phyloP scores from a whole-genome alignment of 2,329 filamentous ascomycete genomes.

The Arthrobotrys megalospora region DNA sequence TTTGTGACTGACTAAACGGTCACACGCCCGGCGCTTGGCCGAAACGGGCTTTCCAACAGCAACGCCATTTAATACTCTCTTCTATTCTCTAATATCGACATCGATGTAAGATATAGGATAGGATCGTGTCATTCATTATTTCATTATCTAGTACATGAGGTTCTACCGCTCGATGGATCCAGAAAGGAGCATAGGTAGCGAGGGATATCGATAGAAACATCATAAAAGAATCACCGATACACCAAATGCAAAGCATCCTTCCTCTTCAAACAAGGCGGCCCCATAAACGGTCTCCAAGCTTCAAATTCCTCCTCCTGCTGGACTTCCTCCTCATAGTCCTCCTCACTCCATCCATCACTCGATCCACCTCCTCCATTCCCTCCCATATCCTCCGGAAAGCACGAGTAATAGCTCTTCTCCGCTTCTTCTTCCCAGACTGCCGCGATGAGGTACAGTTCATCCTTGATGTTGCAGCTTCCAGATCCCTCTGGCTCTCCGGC shows the following conservation, averaged over 20 bases:
- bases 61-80: constrained; percentile 5
- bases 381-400: constrained; percentile 14
- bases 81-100: too few relatives aligned
- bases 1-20: background rate
- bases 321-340: constrained; percentile 1
- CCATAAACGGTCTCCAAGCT: constrained; percentile 19
- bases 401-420: constrained; percentile 1
- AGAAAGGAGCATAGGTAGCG: too few relatives aligned
- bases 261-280: constrained; percentile 44
- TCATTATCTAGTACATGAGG: too few relatives aligned
- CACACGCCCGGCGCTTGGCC: background rate
- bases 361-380: background rate
- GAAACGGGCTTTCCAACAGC: constrained; percentile 6
- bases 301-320: constrained; percentile 10
- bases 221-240: background rate
- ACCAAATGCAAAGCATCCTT: constrained; percentile 29
- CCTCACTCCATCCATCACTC: background rate
- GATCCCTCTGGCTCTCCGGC: background rate
- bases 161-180: too few relatives aligned
- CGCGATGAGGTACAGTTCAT: constrained; percentile 37
- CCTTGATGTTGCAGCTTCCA: constrained; percentile 12
- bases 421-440: constrained; percentile 43
- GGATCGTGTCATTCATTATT: too few relatives aligned
- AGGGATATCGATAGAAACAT: too few relatives aligned
- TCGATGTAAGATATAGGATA: too few relatives aligned